A percentile compares a stretch with the other conserved stretches of the same genome.
Conservation (phyloP, 2,329 filamentous ascomycete genomes). For the Ciborinia camelliae region DNA sequence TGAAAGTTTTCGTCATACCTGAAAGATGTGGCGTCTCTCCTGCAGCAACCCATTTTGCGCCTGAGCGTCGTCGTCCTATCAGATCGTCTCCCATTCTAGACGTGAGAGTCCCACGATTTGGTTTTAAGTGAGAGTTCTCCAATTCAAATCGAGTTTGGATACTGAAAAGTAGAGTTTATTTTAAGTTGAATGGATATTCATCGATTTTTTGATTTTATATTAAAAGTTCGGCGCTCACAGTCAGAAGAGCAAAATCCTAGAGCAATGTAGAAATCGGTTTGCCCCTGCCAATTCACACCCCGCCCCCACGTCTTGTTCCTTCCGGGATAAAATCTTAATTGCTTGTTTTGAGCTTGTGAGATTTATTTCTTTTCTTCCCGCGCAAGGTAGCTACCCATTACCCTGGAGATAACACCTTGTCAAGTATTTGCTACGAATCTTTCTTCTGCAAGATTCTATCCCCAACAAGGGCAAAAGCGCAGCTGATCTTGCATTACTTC, state of each 20-base stretch:
- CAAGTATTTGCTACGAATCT: neutral
- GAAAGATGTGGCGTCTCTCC: neutral
- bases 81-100: no score
- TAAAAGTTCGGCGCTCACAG: no score
- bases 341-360: neutral
- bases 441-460: neutral
- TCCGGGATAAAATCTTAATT: neutral
- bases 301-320: neutral
- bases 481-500: neutral
- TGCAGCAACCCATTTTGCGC: slow-evolving; percentile 1
- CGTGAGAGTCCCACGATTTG: no score
- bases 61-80: neutral
- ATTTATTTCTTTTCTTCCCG: neutral
- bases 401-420: neutral
- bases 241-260: neutral
- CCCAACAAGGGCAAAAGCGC: neutral
- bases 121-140: no score
- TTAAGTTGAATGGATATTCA: no score
- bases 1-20: neutral
- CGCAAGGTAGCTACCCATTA: neutral
- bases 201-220: no score
- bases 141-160: neutral
- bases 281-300: neutral
- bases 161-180: neutral
- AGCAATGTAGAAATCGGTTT: neutral